A percentile compares a stretch with the other conserved stretches of the same genome.
Conservation (phyloP, 2,329 filamentous ascomycete species). For the Fusarium sp. region DNA sequence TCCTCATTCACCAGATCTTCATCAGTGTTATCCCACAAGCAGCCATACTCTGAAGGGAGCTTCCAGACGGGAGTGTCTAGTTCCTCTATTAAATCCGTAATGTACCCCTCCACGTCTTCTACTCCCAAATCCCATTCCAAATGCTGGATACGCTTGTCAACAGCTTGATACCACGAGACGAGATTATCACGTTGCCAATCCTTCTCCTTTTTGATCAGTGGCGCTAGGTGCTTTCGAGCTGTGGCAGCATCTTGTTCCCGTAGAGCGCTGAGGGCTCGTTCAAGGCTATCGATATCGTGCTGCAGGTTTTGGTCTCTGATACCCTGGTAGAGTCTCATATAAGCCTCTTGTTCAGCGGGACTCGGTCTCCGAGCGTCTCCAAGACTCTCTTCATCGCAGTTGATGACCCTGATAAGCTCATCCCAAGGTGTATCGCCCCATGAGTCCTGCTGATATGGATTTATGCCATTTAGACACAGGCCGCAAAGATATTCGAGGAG, state of each 20-base stretch:
- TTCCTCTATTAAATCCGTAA: conserved; percentile 24
- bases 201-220: conserved; percentile 12
- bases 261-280: neutral
- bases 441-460: neutral
- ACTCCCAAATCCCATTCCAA: conserved; percentile 6
- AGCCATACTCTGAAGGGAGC: neutral
- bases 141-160: conserved; percentile 19
- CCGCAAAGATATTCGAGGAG: neutral
- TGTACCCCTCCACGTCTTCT: conserved; percentile 16
- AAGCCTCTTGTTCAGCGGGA: neutral
- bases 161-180: conserved; percentile 26
- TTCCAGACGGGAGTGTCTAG: conserved; percentile 7
- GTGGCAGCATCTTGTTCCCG: neutral
- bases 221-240: neutral
- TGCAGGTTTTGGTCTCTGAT: conserved; percentile 26
- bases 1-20: neutral
- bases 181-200: neutral
- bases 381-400: accelerated
- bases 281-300: conserved; percentile 3
- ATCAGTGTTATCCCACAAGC: neutral
- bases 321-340: conserved; percentile 21
- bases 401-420: accelerated
- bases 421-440: neutral
- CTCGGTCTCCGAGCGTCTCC: accelerated
- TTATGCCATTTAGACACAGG: neutral